Evolutionary conservation across 495 filamentous ascomycete species (phyloP).

Genomic region (Pyrenula aspistea): DNA sequence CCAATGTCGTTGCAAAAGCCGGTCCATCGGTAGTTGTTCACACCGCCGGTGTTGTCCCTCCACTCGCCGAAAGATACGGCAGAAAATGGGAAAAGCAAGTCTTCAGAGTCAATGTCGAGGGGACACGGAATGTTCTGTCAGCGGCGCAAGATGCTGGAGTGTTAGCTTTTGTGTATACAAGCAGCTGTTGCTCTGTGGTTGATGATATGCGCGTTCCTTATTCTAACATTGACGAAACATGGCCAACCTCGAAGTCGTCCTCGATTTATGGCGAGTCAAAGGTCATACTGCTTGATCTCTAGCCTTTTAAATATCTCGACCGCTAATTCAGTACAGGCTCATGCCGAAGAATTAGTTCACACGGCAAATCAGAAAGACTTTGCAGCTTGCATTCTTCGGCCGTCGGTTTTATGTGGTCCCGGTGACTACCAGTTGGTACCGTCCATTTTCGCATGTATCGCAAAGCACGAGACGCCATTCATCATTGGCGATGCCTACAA

Average conservation of each 20-base stretch:
- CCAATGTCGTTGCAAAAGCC: constrained; percentile 15
- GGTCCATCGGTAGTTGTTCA: constrained; percentile 33
- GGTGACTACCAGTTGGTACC: constrained; percentile 41
- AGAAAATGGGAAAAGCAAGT: constrained; percentile 22
- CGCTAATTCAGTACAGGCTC: constrained; percentile 23
- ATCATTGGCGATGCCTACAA: constrained; percentile 45
- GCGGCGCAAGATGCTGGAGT: constrained; percentile 34
- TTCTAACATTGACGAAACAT: constrained; percentile 40
- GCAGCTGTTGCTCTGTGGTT: constrained; percentile 39
- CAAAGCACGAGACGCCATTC: constrained; percentile 41
- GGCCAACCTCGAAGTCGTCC: constrained; percentile 32
- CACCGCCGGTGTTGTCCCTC: constrained; percentile 31
- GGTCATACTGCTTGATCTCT: constrained; percentile 16
- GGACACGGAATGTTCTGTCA: constrained; percentile 43
- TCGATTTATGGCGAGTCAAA: constrained; percentile 50
- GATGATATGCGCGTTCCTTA: constrained; percentile 41
- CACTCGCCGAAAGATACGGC: constrained; percentile 25
- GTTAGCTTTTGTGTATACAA: constrained; percentile 46
- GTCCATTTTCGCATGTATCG: constrained; percentile 43
- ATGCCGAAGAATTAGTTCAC: constrained; percentile 45
- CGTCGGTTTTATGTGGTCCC: constrained; percentile 44
- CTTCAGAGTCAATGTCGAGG: constrained; percentile 43
- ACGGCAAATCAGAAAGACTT: constrained; percentile 29
- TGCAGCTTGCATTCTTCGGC: constrained; percentile 42
- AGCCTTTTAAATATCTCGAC: background rate